Evolutionary conservation across 495 filamentous ascomycete genomes (phyloP), one percentile per base, ranked within the genome.

Genomic region (Patellaria atrata): DNA sequence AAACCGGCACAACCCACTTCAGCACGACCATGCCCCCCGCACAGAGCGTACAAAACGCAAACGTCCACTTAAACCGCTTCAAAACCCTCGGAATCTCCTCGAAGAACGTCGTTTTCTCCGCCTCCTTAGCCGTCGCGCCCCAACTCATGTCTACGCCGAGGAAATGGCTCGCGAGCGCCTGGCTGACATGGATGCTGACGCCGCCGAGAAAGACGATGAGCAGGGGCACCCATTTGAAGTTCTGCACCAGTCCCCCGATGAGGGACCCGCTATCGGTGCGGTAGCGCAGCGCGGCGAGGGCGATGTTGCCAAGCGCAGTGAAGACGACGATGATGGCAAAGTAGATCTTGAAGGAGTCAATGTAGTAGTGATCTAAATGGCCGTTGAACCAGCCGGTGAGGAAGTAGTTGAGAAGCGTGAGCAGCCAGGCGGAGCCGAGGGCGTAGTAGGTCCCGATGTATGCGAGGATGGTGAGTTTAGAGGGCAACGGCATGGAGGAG

Each of bases 371-470:
- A 36, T 65, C 63, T 16, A 64, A 40, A 22, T 46, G 40, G 10
- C 59, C 60, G 29, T 64, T 60, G 44, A 58, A 57, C 63, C 63
- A 67, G 16, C 63, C 80, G 35, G 80, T 68, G 33, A 79, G 57
- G 60, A 85, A 80, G 55, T 83, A 86, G 59, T 86, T 86, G 42
- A 63, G 60, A 6, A 74, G 62, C 2, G 79, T 84, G 60, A 86
- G 65, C 48, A 84, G 65, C 79, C 79, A 84, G 26, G 80, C 75
- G 6, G 76, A 74, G 15, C 68, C 80, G 38, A 86, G 77, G 34
- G 80, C 80, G 53, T 85, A 86, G 59, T 86, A 86, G 11, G 80
- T 85, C n/a, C 81, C 80, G 43, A 86, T 79, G 51, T 86, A 86
- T 0, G 79, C 79, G 48, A 84, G 62, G 45, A 85, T 77, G 21